Evolutionary conservation across 331 rosid genomes (phyloP), one percentile per base, ranked within the genome.

Genomic region (Telfairia occidentalis): DNA sequence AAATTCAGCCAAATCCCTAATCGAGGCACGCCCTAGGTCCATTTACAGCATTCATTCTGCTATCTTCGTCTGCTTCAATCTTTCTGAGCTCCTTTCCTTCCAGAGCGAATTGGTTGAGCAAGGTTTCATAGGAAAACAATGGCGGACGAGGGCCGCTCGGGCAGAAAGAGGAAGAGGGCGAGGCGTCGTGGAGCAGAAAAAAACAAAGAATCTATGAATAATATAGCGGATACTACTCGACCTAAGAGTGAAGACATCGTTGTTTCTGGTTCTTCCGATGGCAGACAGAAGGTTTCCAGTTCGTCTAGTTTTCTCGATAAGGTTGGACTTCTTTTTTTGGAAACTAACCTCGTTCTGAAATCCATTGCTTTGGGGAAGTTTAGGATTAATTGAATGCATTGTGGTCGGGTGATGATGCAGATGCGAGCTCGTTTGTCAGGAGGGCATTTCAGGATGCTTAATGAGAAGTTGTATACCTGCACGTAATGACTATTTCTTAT

Each of bases 391-490:
- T 63, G 38, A 45, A 15, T 16, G 45, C 11, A 19, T 60, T 28
- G 21, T 75, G 23, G 45, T n/a, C 30, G 28, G 24, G 63, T 67
- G 85, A 67, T 12, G 65, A 15, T 75, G 79, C 83, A 93, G 98
- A 94, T 94, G 98, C 87, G 84, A 57, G 97, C 91, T 7, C 86
- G 88, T 79, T 84, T 94, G 63, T 86, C 97, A 3, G 98, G 98
- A 50, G 97, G 98, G 11, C 97, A 94, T 76, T 94, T 94, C 82
- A 87, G 98, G 84, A 94, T 89, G 98, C 78, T 94, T 49, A 94
- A 94, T 67, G 98, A 94, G 82, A 94, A 94, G 89, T 92, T 94
- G 74, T 94, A 94, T 82, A 94, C 97, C 84, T 89, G 97, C 98
- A 84, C 96, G 98, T 90, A 90, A 38, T n/a, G n/a, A 12, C 54